phyloP scores from a whole-genome alignment of 331 rosid genomes.

The Quercus phellos region DNA sequence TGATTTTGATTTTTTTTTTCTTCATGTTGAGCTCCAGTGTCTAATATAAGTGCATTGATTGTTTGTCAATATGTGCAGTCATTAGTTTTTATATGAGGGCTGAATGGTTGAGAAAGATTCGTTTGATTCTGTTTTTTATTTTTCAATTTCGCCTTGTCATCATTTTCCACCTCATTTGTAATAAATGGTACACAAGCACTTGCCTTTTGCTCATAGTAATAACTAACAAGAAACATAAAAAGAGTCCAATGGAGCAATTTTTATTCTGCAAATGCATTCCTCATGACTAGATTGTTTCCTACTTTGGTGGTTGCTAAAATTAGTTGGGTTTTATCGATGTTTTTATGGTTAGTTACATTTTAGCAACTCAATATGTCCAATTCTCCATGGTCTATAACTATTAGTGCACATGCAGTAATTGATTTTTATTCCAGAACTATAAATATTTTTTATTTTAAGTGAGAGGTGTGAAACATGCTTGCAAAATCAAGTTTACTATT shows the following conservation, averaged over 20 bases:
- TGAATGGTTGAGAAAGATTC: neutral
- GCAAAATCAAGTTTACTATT: neutral
- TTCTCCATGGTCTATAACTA: neutral
- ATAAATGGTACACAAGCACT: neutral
- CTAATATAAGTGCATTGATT: neutral
- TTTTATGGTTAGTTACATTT: neutral
- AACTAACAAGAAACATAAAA: neutral
- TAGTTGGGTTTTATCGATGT: neutral
- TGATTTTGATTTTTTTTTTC: neutral
- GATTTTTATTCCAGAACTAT: neutral
- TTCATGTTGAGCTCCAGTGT: constrained; percentile 10
- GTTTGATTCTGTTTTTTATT: neutral
- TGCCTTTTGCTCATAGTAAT: neutral
- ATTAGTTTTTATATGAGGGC: neutral
- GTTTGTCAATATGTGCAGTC: constrained; percentile 24
- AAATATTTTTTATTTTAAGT: neutral
- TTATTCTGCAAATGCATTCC: neutral
- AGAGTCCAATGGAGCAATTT: neutral
- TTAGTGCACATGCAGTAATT: neutral
- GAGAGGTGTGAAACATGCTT: neutral
- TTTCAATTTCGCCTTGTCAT: neutral
- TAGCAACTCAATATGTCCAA: neutral
- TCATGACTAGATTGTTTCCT: neutral
- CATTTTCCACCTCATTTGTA: neutral
- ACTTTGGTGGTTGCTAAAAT: neutral